Base-by-base conservation (phyloP, 805 yeast genomes). In the Ogataea ganodermae region DNA sequence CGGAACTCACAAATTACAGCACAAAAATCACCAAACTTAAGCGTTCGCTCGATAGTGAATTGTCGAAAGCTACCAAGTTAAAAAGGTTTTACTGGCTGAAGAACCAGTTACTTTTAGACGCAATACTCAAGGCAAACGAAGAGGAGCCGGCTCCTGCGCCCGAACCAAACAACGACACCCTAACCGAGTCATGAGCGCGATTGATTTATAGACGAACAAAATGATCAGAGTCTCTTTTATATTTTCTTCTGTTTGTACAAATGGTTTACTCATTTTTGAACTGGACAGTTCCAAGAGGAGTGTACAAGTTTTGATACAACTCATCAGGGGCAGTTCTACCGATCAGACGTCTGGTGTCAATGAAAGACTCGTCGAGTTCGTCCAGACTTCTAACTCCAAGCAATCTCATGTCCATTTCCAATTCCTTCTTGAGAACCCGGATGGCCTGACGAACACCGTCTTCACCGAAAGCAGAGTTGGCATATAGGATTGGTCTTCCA, bases 331-430 rank as follows among this genome's bases (percentile, higher is more conserved):
- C 68, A 9, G 57, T 59, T 45, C 68, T 60, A 22, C 70, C 71
- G 18, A 64, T 38, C 35, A 68, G 55, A 22, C 61, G 58, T 50
- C 70, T 61, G 2, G 70, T 65, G 59, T 90, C 96, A 17, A 91
- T 73, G 57, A 79, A 76, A 4, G 73, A 71, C 12, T 81, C 83
- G 50, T 80, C 73, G 46, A 89, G 71, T 32, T 89, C 79, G 14
- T 71, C 73, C 30, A 89, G 65, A 35, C 71, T 76, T 12, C 76
- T 78, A 14, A 80, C 92, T 36, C 96, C 96, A 30, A 89, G 63
- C 43, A 89, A 70, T 53, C 94, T 75, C 96, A 89, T 86, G 59
- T 82, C 80, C 84, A 86, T 81, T 45, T 74, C 80, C 18, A 89
- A 55, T 62, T 89, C 96, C 50, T 81, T 85, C 53, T 79, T 80